Evolutionary conservation across 805 yeast species (phyloP).

Genomic region (Yarrowia divulgata): DNA sequence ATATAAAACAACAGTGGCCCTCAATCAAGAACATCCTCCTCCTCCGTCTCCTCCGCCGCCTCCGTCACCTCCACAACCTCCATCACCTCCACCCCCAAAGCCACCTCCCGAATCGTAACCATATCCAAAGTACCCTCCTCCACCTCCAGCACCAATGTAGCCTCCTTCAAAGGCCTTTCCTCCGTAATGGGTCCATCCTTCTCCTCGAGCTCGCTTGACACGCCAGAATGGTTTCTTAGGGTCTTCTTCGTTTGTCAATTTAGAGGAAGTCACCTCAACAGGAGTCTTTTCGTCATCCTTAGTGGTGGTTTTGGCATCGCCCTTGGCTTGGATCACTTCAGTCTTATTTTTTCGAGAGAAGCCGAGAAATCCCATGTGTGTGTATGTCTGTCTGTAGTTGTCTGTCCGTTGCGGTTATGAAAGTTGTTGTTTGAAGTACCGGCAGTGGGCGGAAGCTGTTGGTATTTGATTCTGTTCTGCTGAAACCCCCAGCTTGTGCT

Average conservation of each 20-base stretch:
- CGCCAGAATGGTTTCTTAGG: constrained; percentile 1
- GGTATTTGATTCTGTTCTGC: too few relatives aligned
- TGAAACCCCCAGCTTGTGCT: too few relatives aligned
- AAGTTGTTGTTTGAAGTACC: too few relatives aligned
- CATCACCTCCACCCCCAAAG: not conserved
- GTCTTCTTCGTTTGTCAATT: not conserved
- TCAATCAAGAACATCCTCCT: not conserved
- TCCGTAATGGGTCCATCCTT: constrained; percentile 1
- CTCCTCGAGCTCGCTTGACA: not conserved
- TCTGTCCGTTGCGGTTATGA: not conserved
- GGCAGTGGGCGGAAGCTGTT: too few relatives aligned
- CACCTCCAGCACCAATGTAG: not conserved
- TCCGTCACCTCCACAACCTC: not conserved
- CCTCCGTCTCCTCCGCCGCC: not conserved
- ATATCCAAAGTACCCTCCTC: not conserved
- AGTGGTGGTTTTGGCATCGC: too few relatives aligned
- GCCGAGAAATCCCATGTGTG: not conserved
- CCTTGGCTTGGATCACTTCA: not conserved
- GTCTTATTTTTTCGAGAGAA: not conserved
- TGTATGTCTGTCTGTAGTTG: not conserved
- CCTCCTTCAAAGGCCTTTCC: constrained; percentile 1
- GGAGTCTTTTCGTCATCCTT: not conserved
- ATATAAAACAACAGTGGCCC: not conserved
- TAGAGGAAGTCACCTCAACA: not conserved
- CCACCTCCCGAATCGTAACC: not conserved